Evolutionary conservation across 139 green algal species (phyloP).

Genomic region (Cymbomonas tetramitiformis): DNA sequence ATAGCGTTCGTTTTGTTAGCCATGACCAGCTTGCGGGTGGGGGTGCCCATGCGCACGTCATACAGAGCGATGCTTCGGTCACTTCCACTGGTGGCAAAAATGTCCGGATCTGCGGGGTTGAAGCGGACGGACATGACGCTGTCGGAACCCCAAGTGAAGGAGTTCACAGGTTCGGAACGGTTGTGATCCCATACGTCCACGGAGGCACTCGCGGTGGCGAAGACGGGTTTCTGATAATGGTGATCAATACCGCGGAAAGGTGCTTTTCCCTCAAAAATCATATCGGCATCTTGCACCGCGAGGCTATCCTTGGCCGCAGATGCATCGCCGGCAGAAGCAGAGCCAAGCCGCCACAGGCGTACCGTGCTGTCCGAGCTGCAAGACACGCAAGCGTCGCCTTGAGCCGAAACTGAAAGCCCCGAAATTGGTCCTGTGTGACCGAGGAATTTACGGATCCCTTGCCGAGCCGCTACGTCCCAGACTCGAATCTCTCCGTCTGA

Average conservation of each 20-base stretch:
- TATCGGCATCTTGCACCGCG: not conserved
- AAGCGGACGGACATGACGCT: conserved; percentile 71
- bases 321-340: not conserved
- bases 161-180: conserved; percentile 57
- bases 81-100: conserved; percentile 71
- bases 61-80: conserved; percentile 89
- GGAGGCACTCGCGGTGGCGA: conserved; percentile 62
- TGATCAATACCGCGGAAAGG: conserved; percentile 69
- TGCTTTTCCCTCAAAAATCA: not conserved
- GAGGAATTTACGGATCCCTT: conserved; percentile 11
- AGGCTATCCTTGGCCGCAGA: not conserved
- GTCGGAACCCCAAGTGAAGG: conserved; percentile 80
- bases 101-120: conserved; percentile 78
- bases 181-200: conserved; percentile 84
- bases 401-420: conserved; percentile 58
- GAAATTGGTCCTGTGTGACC: conserved; percentile 40
- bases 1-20: conserved; percentile 79
- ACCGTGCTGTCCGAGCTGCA: conserved; percentile 64
- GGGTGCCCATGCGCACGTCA: conserved; percentile 64
- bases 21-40: conserved; percentile 85
- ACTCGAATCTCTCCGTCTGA: conserved; percentile 58
- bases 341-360: conserved; percentile 7
- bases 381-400: conserved; percentile 60
- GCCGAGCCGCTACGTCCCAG: conserved; percentile 63
- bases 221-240: conserved; percentile 54